A percentile compares a stretch with the other conserved stretches of the same genome.
Evolutionary conservation across 805 yeast genomes (phyloP).

Genomic region (Helenozyma baotianmanensis): DNA sequence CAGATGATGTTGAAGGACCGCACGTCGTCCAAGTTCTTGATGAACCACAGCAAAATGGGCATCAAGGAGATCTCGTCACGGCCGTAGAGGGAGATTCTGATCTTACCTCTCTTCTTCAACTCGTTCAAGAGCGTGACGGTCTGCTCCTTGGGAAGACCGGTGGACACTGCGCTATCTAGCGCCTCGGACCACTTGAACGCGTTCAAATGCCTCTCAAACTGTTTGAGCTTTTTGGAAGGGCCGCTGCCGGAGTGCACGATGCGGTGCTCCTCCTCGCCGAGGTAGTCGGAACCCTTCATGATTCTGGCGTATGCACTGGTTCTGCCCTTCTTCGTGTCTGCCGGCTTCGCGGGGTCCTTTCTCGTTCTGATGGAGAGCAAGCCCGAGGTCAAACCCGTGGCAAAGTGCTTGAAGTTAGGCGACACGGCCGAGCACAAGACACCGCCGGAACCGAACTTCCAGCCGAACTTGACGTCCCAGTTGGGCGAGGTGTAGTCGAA

Average conservation of each 20-base stretch:
- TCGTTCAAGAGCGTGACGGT: slow-evolving; percentile 83
- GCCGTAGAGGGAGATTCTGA: slow-evolving; percentile 70
- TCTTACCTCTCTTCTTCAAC: slow-evolving; percentile 82
- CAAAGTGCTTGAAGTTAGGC: slow-evolving; percentile 79
- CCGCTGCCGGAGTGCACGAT: slow-evolving; percentile 56
- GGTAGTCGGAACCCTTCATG: slow-evolving; percentile 87
- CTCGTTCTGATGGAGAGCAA: slow-evolving; percentile 84
- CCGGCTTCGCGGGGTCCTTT: slow-evolving; percentile 57
- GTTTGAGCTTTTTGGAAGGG: slow-evolving; percentile 61
- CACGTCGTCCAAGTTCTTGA: slow-evolving; percentile 72
- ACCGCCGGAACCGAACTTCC: slow-evolving; percentile 91
- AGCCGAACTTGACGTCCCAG: slow-evolving; percentile 91
- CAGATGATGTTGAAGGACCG: slow-evolving; percentile 60
- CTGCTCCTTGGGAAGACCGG: slow-evolving; percentile 75
- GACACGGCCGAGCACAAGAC: slow-evolving; percentile 87
- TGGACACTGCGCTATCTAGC: slow-evolving; percentile 74
- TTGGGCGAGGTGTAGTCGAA: slow-evolving; percentile 68
- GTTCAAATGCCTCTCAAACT: slow-evolving; percentile 78
- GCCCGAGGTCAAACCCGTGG: slow-evolving; percentile 89
- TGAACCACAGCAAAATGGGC: slow-evolving; percentile 82
- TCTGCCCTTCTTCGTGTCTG: slow-evolving; percentile 45
- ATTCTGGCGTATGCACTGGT: slow-evolving; percentile 69
- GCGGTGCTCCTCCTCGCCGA: slow-evolving; percentile 82
- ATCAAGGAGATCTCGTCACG: slow-evolving; percentile 84
- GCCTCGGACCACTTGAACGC: slow-evolving; percentile 94